Evolutionary conservation across 2,329 filamentous ascomycete species (phyloP).

Genomic region (Epichloe gansuensis): DNA sequence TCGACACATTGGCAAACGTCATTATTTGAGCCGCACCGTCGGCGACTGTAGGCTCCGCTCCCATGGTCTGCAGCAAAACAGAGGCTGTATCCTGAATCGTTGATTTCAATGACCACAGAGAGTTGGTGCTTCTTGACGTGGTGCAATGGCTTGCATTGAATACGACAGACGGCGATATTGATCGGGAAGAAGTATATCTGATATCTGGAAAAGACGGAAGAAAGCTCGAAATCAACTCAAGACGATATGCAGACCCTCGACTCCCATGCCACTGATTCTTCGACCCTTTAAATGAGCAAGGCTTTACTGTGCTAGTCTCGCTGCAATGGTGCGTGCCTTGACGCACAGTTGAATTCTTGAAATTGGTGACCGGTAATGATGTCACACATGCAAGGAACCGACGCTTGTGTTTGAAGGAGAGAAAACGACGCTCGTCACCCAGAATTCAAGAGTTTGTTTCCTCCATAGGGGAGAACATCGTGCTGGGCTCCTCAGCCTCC

Average conservation of each 20-base stretch:
- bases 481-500: neutral
- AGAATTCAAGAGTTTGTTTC: neutral
- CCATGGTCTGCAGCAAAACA: neutral
- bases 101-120: neutral
- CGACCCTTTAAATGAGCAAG: neutral
- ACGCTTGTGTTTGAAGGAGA: neutral
- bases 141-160: neutral
- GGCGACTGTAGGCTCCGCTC: neutral
- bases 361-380: conserved; percentile 4
- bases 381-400: conserved; percentile 10
- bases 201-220: neutral
- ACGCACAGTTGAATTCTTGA: conserved; percentile 1
- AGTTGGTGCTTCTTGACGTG: neutral
- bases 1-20: neutral
- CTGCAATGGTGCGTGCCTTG: neutral
- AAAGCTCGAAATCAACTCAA: neutral
- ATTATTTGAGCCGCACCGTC: neutral
- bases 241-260: neutral
- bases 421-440: neutral
- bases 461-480: neutral
- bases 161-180: neutral
- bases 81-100: neutral
- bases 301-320: neutral
- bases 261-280: neutral
- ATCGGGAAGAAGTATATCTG: neutral